phyloP scores from a whole-genome alignment of 169 alveolate genomes.

The Perkinsus olseni region DNA sequence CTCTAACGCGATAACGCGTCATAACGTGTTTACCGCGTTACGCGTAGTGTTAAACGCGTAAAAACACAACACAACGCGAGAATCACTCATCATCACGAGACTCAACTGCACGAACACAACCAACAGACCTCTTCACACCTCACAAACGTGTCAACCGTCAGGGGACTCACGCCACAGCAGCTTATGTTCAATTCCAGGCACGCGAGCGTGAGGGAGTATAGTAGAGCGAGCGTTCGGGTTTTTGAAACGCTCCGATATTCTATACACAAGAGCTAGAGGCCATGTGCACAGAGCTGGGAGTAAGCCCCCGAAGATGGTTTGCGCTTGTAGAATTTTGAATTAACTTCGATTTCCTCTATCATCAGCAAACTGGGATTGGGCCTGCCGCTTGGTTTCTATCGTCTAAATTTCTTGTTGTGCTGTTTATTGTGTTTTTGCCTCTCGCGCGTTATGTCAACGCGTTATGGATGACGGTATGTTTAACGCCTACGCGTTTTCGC shows the following conservation, averaged over 20 bases:
- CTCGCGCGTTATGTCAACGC: not conserved
- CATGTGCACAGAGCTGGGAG: not conserved
- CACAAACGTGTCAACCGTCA: not conserved
- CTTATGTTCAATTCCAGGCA: not conserved
- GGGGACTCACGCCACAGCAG: not conserved
- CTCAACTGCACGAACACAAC: not conserved
- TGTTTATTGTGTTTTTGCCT: not conserved
- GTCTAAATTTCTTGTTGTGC: not conserved
- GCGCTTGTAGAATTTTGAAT: not conserved
- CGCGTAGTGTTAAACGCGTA: not conserved
- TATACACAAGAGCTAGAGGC: not conserved
- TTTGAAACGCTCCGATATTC: too few species aligned
- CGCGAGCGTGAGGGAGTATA: not conserved
- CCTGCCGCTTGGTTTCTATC: not conserved
- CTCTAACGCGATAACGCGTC: not conserved
- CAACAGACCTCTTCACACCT: not conserved
- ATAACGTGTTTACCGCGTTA: not conserved
- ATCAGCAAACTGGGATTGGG: not conserved
- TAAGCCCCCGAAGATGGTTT: not conserved
- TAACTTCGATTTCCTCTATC: not conserved
- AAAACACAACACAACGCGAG: not conserved
- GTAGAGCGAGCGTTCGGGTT: not conserved
- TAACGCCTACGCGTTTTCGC: not conserved
- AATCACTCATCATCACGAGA: not conserved
- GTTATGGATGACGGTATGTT: not conserved